These are phyloP conservation scores for Cryptococcus jaspeensis DNA, from an alignment of 1,284 basidiomycete species.

Conservation along the genomic window DNA sequence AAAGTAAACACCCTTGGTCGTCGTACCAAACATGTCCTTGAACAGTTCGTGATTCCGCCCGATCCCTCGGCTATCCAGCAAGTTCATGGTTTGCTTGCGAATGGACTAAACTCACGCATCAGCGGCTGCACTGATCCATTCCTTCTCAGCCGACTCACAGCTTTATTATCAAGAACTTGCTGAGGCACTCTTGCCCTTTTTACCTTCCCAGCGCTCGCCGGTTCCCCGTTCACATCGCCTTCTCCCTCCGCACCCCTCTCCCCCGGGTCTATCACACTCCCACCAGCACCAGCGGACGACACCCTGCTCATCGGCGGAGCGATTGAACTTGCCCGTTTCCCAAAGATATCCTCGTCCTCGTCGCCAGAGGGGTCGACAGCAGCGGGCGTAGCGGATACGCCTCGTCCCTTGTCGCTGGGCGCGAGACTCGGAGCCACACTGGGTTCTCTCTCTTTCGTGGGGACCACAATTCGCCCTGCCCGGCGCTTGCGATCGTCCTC, in stretches of 20 bases:
- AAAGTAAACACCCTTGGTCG: slow-evolving; percentile 45
- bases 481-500: slow-evolving; percentile 27
- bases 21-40: slow-evolving; percentile 46
- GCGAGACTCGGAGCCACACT: background rate
- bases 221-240: background rate
- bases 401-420: background rate
- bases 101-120: slow-evolving; percentile 29
- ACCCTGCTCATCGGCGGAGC: slow-evolving; percentile 4
- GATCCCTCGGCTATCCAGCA: slow-evolving; percentile 36
- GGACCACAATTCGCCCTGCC: slow-evolving; percentile 28
- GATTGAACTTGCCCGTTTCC: slow-evolving; percentile 21
- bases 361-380: background rate
- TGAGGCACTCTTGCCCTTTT: slow-evolving; percentile 29
- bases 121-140: background rate
- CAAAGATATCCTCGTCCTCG: slow-evolving; percentile 44
- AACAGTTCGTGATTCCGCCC: slow-evolving; percentile 34
- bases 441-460: background rate
- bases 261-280: background rate
- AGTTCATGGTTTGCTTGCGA: slow-evolving; percentile 39
- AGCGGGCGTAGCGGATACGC: background rate
- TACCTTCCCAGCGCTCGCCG: slow-evolving; percentile 3
- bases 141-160: slow-evolving; percentile 19
- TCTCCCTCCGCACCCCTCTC: background rate
- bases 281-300: slow-evolving; percentile 1
- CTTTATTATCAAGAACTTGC: slow-evolving; percentile 44